A percentile compares a stretch with the other conserved stretches of the same genome.
Evolutionary conservation across 2,329 filamentous ascomycete species (phyloP).

Genomic region (Fusarium miscanthi): DNA sequence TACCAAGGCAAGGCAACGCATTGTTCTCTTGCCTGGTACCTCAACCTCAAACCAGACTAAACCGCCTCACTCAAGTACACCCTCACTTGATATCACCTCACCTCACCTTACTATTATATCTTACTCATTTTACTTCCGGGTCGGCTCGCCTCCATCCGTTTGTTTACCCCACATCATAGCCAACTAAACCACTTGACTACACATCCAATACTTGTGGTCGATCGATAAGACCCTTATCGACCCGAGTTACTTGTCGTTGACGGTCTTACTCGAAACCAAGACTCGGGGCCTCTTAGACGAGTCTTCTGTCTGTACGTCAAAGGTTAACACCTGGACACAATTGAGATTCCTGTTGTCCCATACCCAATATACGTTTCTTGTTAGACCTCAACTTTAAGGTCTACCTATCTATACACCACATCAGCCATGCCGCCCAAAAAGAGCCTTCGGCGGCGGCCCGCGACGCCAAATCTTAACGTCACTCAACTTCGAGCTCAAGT

Average conservation of each 20-base stretch:
- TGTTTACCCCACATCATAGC: constrained; percentile 45
- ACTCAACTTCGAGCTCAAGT: constrained; percentile 31
- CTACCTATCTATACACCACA: constrained; percentile 6
- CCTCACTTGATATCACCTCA: neutral
- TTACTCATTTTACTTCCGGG: constrained; percentile 17
- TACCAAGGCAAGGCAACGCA: constrained; percentile 12
- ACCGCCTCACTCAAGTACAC: constrained; percentile 19
- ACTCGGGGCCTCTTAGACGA: neutral
- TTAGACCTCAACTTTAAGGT: constrained; percentile 13
- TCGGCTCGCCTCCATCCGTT: constrained; percentile 31
- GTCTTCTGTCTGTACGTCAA: neutral
- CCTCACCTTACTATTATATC: neutral
- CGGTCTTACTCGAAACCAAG: constrained; percentile 13
- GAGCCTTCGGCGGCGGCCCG: constrained; percentile 51
- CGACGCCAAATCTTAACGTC: constrained; percentile 56
- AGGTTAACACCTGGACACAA: neutral
- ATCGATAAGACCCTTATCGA: constrained; percentile 45
- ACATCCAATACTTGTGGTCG: constrained; percentile 20
- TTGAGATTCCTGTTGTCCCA: constrained; percentile 9
- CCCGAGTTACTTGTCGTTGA: constrained; percentile 10
- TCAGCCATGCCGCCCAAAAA: constrained; percentile 49
- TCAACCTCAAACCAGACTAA: constrained; percentile 22
- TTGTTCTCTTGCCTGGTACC: constrained; percentile 25
- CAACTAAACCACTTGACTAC: constrained; percentile 30
- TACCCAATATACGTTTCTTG: constrained; percentile 45